Conservation (phyloP, 148 eudicot species). For the Cornus florida region DNA sequence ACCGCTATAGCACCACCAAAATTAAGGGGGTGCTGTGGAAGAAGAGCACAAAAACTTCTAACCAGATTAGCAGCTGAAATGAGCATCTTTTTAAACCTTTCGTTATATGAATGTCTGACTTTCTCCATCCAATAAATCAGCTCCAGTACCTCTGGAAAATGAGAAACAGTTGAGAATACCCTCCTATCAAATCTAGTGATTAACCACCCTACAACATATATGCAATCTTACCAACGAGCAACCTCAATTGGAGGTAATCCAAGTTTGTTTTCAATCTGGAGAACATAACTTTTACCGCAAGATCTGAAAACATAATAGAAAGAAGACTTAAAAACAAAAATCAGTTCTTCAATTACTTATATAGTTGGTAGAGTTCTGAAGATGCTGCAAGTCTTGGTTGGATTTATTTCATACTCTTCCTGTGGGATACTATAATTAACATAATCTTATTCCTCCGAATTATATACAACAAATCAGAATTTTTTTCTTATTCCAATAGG, state of each 20-base stretch:
- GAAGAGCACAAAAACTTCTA: conserved; percentile 4
- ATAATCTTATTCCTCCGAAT: not conserved
- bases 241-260: conserved; percentile 38
- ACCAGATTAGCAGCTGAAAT: conserved; percentile 11
- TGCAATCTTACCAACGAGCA: conserved; percentile 44
- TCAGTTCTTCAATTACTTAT: not conserved
- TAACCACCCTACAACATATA: not conserved
- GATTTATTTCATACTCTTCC: no score
- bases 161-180: not conserved
- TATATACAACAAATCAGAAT: not conserved
- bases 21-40: not conserved
- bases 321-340: not conserved
- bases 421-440: no score
- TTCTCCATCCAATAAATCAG: conserved; percentile 45
- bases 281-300: conserved; percentile 10
- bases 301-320: conserved; percentile 29
- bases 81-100: conserved; percentile 16
- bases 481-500: not conserved
- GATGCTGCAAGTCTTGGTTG: not conserved
- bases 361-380: not conserved
- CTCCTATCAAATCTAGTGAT: not conserved
- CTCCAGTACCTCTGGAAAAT: conserved; percentile 47
- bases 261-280: conserved; percentile 28
- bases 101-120: conserved; percentile 21
- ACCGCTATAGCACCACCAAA: not conserved